A percentile compares a stretch with the other conserved stretches of the same genome.
phyloP scores from a whole-genome alignment of 2,329 filamentous ascomycete genomes.

The Ceratocystis harringtonii region DNA sequence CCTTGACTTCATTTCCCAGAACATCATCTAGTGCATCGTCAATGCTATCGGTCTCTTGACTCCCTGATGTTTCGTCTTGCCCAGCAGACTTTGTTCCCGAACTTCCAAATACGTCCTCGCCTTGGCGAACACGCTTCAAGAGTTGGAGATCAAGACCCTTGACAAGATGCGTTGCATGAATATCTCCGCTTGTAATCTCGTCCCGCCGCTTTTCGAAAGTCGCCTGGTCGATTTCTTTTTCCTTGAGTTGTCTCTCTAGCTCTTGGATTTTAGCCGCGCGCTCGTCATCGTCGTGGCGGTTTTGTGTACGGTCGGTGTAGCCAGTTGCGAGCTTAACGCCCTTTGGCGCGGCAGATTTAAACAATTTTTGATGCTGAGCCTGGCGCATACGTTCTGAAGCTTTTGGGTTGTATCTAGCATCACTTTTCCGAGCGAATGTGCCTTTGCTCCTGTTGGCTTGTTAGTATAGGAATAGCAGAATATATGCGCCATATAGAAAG shows the following conservation, averaged over 20 bases:
- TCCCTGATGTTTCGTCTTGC: slow-evolving; percentile 22
- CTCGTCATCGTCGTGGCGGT: slow-evolving; percentile 40
- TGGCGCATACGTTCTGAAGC: slow-evolving; percentile 43
- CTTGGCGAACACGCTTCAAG: slow-evolving; percentile 50
- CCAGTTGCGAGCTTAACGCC: slow-evolving; percentile 65
- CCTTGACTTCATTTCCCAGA: slow-evolving; percentile 39
- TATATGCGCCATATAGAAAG: not conserved
- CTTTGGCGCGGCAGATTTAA: slow-evolving; percentile 66
- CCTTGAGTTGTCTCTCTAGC: slow-evolving; percentile 66
- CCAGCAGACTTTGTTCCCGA: slow-evolving; percentile 24
- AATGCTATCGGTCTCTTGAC: slow-evolving; percentile 24
- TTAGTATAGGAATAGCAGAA: not conserved
- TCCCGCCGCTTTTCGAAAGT: slow-evolving; percentile 62
- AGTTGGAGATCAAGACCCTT: slow-evolving; percentile 85
- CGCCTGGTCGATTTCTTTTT: slow-evolving; percentile 66
- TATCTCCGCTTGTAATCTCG: slow-evolving; percentile 70
- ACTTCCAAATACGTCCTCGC: slow-evolving; percentile 46
- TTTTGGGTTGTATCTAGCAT: slow-evolving; percentile 26
- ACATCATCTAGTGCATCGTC: slow-evolving; percentile 53
- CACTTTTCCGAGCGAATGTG: slow-evolving; percentile 4
- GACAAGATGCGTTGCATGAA: slow-evolving; percentile 68
- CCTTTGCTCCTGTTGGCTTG: not conserved
- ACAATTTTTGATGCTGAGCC: slow-evolving; percentile 49
- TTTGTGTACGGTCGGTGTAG: slow-evolving; percentile 68
- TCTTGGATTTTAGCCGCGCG: slow-evolving; percentile 55